Evolutionary conservation across 2,329 filamentous ascomycete genomes (phyloP).

Genomic region (Penicillium verrucosum): DNA sequence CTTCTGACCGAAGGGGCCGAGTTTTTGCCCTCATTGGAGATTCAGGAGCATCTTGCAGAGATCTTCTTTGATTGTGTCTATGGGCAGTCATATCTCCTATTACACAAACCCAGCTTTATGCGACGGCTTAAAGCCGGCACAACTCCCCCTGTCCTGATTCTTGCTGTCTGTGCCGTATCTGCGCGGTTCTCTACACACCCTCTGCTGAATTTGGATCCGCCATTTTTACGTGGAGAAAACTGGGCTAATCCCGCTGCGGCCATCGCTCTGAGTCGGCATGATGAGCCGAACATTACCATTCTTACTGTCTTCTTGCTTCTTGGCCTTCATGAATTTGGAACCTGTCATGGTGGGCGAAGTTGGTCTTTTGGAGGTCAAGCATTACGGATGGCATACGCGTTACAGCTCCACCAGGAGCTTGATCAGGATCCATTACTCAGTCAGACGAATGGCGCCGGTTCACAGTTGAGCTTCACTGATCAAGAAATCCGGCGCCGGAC

Average conservation of each 20-base stretch:
- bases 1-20: slow-evolving; percentile 79
- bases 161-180: slow-evolving; percentile 95
- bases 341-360: slow-evolving; percentile 90
- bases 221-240: slow-evolving; percentile 82
- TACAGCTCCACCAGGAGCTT: slow-evolving; percentile 88
- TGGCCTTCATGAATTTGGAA: slow-evolving; percentile 92
- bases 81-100: slow-evolving; percentile 87
- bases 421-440: slow-evolving; percentile 71
- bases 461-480: slow-evolving; percentile 80
- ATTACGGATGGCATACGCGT: slow-evolving; percentile 92
- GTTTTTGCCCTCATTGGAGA: slow-evolving; percentile 75
- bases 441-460: slow-evolving; percentile 54
- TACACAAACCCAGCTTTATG: slow-evolving; percentile 98
- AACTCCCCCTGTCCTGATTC: slow-evolving; percentile 81
- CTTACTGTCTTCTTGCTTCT: slow-evolving; percentile 85
- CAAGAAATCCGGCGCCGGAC: slow-evolving; percentile 87
- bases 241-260: slow-evolving; percentile 87
- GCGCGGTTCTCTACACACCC: slow-evolving; percentile 91
- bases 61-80: slow-evolving; percentile 96
- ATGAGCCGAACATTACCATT: slow-evolving; percentile 94
- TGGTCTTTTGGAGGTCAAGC: slow-evolving; percentile 96
- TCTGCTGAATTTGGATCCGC: slow-evolving; percentile 69
- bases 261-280: slow-evolving; percentile 82
- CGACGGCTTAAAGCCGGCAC: slow-evolving; percentile 70
- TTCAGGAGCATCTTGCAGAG: slow-evolving; percentile 90